Base-by-base conservation (phyloP, 805 yeast species). In the Wickerhamiella dianesei region DNA sequence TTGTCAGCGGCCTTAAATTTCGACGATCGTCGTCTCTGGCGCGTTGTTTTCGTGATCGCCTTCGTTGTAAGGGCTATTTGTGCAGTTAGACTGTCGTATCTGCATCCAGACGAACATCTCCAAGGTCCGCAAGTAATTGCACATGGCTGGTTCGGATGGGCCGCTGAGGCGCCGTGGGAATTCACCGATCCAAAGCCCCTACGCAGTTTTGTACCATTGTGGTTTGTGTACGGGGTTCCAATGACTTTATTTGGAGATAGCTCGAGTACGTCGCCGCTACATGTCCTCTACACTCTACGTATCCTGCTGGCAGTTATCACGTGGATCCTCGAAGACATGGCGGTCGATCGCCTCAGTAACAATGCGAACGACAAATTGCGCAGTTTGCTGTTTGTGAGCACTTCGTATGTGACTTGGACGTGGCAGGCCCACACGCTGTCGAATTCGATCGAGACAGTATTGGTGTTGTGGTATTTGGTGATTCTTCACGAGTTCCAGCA, bases 81-180 rank as follows among this genome's bases (percentile, higher is more conserved):
- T 41, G 78, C 82, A 0, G 59, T 82, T 1, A 76, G 81, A 47
- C 72, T 81, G 25, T 84, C 96, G 0, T 92, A 94, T 59, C 79
- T 92, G 43, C 99, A 94, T 55, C 99, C 99, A 0, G 99, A 92
- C 68, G 99, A 92, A 65, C 96, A 88, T 61, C 84, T 85, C 61
- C 99, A 94, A 61, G 75, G 80, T n/a, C 74, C 94, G 43, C 94
- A 87, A 60, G 80, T 82, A 0, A 58, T 89, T 20, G 70, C 79
- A 12, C 58, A 59, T 35, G 61, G 57, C 21, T 54, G 73, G 21
- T 68, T 63, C 50, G 70, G 68, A 12, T 77, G 60, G 72, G 67
- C 60, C 48, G 63, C 68, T 21, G 68, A 64, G 60, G 56, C 72
- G 0, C 88, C 96, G 0, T 89, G 98, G 98, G 98, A 89, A 60